Base-by-base conservation (phyloP, 140 eudicot species). In the Anethum foeniculum region DNA sequence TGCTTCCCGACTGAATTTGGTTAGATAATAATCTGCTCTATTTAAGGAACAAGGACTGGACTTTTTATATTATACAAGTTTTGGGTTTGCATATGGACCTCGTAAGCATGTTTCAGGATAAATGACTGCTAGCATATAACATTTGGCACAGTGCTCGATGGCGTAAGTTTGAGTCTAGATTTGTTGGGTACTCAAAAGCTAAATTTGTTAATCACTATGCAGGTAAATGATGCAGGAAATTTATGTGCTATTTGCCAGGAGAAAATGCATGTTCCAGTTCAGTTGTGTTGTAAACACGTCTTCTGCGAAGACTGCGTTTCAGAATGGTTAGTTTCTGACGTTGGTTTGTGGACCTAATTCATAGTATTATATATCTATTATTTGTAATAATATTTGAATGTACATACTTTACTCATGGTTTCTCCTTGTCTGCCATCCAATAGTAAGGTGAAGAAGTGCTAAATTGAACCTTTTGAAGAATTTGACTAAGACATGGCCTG, bases 231-330 rank as follows among this genome's bases (percentile, higher is more conserved):
- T 74, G 93, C 92, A 2, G 98, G 97, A 47, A 97, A 93, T 65
- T 34, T 91, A 86, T 93, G 98, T 81, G 96, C 98, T 49, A 93
- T 93, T 49, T 91, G 98, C 86, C 98, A 91, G 87, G 98, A 91
- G 86, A 93, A 91, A 89, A 93, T 93, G 97, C 90, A 93, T 81
- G 81, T 88, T 32, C 97, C 97, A n/a, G 89, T 93, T 82, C 85
- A 91, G 56, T 84, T 93, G 85, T 87, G 92, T 13, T 93, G 98
- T 84, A 91, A 91, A 85, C 98, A 94, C 83, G 87, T 91, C 27
- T 94, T 94, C 78, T 94, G 97, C 62, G 97, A 94, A 86, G 98
- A 94, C 67, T 94, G 98, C 71, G 97, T 90, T 51, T 94, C 96
- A 9, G 98, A 94, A 87, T 91, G 98, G 98, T 94, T 68, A 74